Evolutionary conservation across 2,329 filamentous ascomycete genomes (phyloP), one percentile per base, ranked within the genome.

Genomic region (Trichoderma pleuroti): DNA sequence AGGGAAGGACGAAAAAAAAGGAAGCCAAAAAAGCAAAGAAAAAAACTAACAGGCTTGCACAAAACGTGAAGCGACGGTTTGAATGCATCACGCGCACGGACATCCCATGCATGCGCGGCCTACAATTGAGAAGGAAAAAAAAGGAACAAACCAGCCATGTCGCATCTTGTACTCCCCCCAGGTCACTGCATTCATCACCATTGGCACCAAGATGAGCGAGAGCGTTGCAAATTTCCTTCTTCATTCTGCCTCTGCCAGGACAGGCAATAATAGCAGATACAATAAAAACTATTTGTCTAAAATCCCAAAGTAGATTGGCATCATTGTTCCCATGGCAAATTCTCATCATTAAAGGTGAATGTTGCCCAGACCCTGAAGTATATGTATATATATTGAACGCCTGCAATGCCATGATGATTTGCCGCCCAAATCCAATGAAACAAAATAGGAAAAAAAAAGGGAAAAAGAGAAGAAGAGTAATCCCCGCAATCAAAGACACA

Each of bases 381-480:
- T 71, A 71, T 71, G 62, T 59, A 59, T 59, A 59, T 71, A 71
- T 68, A 71, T 68, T 39, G 36, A 71, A 71, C 70, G 70, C 70
- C 70, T 59, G 59, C 59, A 64, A 71, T 71, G 66, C 70, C 70
- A 61, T 65, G 42, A 36, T 69, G 49, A 67, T 70, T 39, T 62
- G 66, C 70, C 66, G 34, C 49, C 70, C 70, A 59, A 65, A n/a
- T 21, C 59, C 46, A 70, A 32, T 59, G 39, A 42, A 49, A 49
- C 9, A 46, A 49, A n/a, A n/a, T n/a, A n/a, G n/a, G n/a, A n/a
- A n/a, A n/a, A 46, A 49, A 49, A 10, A 21, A n/a, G 9, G 34
- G 42, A 24, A 10, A 18, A 34, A 24, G 24, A 32, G n/a, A 60
- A 61, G 21, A 21, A 61, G 11, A 18, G 32, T 26, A 26, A 66